phyloP scores from a whole-genome alignment of 345 rosid species.

The Corchorus olitorius region DNA sequence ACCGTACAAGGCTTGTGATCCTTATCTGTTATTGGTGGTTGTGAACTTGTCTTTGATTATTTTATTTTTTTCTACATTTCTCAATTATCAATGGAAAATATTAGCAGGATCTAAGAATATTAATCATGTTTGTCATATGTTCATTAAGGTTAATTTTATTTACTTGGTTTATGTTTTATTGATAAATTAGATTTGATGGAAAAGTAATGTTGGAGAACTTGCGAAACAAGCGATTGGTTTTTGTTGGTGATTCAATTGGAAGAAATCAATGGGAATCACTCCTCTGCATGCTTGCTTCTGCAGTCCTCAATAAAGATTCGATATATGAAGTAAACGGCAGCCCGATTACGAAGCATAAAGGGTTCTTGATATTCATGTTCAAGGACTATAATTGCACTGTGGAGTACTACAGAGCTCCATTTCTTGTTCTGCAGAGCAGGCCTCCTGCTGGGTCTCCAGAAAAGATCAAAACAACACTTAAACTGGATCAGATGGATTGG shows the following conservation, averaged over 20 bases:
- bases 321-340: constrained; percentile 85
- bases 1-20: no score
- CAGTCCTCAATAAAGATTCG: constrained; percentile 48
- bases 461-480: constrained; percentile 66
- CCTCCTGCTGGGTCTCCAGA: constrained; percentile 63
- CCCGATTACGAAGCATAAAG: constrained; percentile 91
- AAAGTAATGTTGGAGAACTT: constrained; percentile 82
- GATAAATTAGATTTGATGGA: constrained; percentile 66
- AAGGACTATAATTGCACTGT: constrained; percentile 80
- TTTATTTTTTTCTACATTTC: no score
- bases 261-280: constrained; percentile 98
- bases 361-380: constrained; percentile 77
- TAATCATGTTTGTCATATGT: no score
- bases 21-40: no score
- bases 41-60: no score
- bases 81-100: no score
- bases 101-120: no score
- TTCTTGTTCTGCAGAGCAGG: constrained; percentile 76
- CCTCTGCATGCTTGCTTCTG: constrained; percentile 83
- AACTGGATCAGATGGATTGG: constrained; percentile 91
- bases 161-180: not conserved
- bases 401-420: constrained; percentile 91
- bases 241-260: constrained; percentile 92
- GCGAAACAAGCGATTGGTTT: constrained; percentile 75
- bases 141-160: not conserved